phyloP scores from a whole-genome alignment of 495 filamentous ascomycete species.

The Daldinia grandis region DNA sequence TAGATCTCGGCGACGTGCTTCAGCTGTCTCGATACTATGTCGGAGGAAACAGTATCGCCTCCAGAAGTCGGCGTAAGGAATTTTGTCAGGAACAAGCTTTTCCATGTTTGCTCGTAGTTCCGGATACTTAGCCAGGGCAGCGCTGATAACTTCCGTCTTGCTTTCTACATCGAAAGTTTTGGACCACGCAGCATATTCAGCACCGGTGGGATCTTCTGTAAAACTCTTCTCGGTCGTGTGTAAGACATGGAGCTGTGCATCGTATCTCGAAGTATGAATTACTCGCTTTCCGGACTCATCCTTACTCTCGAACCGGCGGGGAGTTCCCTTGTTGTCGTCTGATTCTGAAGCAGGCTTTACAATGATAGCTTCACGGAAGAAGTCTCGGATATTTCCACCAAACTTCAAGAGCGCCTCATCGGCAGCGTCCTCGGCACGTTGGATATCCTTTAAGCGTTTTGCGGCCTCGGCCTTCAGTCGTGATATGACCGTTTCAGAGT shows the following conservation, averaged over 20 bases:
- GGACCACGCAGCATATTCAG: constrained; percentile 78
- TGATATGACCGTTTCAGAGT: constrained; percentile 81
- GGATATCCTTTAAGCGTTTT: constrained; percentile 87
- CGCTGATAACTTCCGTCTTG: constrained; percentile 85
- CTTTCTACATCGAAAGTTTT: constrained; percentile 79
- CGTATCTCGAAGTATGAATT: constrained; percentile 91
- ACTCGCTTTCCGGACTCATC: constrained; percentile 88
- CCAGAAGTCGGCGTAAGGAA: constrained; percentile 92
- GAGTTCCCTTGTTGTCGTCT: constrained; percentile 48
- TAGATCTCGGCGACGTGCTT: constrained; percentile 87
- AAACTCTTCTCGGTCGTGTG: constrained; percentile 89
- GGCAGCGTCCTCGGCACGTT: constrained; percentile 95
- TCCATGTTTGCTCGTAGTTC: constrained; percentile 94
- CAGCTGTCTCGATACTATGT: constrained; percentile 94
- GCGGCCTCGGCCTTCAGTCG: constrained; percentile 82
- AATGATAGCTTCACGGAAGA: constrained; percentile 88
- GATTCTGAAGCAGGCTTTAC: constrained; percentile 68
- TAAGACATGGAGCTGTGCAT: constrained; percentile 94
- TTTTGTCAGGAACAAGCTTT: constrained; percentile 88
- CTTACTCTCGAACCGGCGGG: constrained; percentile 89
- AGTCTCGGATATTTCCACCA: constrained; percentile 88
- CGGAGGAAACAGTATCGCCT: constrained; percentile 94
- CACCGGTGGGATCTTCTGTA: constrained; percentile 76
- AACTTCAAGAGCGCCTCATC: constrained; percentile 96
- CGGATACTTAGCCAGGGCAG: constrained; percentile 85